These are phyloP conservation scores for Emmonsia crescens DNA, from an alignment of 2,329 filamentous ascomycete genomes.

Conservation along the genomic window DNA sequence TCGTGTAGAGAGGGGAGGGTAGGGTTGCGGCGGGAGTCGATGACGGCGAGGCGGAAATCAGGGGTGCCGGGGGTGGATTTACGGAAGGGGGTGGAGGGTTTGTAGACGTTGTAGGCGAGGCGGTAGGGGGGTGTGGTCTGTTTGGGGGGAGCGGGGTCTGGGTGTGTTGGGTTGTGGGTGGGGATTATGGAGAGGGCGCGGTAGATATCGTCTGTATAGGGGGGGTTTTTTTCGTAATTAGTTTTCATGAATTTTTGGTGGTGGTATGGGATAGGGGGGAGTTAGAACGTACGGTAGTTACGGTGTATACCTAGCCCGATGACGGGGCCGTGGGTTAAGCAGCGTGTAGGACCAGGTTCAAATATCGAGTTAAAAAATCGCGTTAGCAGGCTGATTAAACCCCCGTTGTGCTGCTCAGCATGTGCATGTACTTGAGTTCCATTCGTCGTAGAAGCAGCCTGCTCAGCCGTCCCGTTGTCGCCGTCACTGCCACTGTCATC, in stretches of 20 bases:
- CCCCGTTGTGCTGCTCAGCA: conserved; percentile 11
- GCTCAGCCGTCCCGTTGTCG: conserved; percentile 8
- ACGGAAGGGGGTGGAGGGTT: conserved; percentile 57
- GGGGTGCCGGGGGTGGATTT: conserved; percentile 69
- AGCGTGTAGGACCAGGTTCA: conserved; percentile 16
- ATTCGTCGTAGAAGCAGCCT: background rate
- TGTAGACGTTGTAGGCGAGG: conserved; percentile 74
- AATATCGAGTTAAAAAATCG: conserved; percentile 26
- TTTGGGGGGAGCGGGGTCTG: conserved; percentile 4
- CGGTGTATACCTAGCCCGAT: conserved; percentile 44
- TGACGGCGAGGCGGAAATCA: conserved; percentile 75
- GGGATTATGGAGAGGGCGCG: conserved; percentile 63
- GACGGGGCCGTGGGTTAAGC: conserved; percentile 37
- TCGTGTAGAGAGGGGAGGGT: conserved; percentile 63
- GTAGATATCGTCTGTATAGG: conserved; percentile 59
- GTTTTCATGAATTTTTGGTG: background rate
- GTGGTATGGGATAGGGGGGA: background rate
- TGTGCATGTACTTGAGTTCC: background rate
- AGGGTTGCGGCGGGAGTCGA: conserved; percentile 59
- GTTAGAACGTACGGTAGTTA: conserved; percentile 37
- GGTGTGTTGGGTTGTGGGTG: conserved; percentile 23
- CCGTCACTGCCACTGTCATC: conserved; percentile 26
- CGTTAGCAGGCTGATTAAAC: conserved; percentile 21
- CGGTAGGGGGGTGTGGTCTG: conserved; percentile 48
- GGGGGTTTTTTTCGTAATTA: conserved; percentile 36